phyloP scores from a whole-genome alignment of 768 basidiomycete genomes.

The Russula ochroleuca region DNA sequence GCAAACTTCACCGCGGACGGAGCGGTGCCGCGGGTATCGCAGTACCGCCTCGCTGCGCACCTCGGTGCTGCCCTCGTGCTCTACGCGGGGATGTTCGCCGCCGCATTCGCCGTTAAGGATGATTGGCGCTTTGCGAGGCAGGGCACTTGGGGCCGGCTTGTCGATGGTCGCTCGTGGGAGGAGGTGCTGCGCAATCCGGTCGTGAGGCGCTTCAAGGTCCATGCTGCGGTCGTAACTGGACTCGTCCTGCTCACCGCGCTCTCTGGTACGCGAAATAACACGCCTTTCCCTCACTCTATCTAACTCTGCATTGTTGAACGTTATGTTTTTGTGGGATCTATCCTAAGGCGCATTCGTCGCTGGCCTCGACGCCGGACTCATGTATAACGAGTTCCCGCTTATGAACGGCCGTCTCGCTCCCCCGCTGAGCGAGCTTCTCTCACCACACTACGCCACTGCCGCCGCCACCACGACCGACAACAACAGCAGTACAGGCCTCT shows the following conservation, averaged over 20 bases:
- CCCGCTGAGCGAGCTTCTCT: constrained; percentile 77
- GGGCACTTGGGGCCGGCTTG: constrained; percentile 55
- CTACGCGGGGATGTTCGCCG: constrained; percentile 89
- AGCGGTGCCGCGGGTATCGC: constrained; percentile 90
- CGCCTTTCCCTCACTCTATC: constrained; percentile 7
- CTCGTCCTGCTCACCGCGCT: constrained; percentile 89
- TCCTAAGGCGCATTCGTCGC: constrained; percentile 90
- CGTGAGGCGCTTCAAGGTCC: constrained; percentile 54
- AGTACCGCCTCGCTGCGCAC: constrained; percentile 94
- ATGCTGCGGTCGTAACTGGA: constrained; percentile 59
- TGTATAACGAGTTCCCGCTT: constrained; percentile 97
- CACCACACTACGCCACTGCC: constrained; percentile 62
- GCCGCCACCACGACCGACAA: constrained; percentile 23
- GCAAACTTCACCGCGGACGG: constrained; percentile 74
- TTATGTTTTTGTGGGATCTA: not conserved
- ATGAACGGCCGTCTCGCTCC: constrained; percentile 91
- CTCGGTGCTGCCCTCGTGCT: constrained; percentile 86
- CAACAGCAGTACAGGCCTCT: constrained; percentile 65
- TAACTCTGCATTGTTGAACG: no score
- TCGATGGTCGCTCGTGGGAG: constrained; percentile 39
- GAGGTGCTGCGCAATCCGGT: constrained; percentile 51
- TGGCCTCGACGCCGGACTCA: constrained; percentile 89
- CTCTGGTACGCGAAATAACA: constrained; percentile 56
- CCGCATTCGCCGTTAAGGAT: constrained; percentile 67
- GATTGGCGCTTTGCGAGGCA: constrained; percentile 71